Percentiles rank a stretch among this genome's conserved stretches.
phyloP scores from a whole-genome alignment of 1,284 basidiomycete genomes.

The Singerocomus inundabilis region DNA sequence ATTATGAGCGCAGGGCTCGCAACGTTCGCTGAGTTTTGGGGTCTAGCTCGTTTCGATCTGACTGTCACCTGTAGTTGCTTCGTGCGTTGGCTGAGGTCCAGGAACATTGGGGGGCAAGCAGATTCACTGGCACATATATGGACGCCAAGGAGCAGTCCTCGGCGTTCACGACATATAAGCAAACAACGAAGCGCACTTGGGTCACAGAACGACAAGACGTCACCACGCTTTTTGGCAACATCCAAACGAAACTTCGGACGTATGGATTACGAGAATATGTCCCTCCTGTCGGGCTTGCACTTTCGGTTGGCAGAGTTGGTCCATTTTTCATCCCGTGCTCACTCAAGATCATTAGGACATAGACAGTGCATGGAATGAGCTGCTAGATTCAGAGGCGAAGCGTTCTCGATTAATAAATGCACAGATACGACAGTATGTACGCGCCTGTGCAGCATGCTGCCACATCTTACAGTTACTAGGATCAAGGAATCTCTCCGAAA shows the following conservation, averaged over 20 bases:
- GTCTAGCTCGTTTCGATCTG: conserved; percentile 6
- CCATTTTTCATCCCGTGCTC: conserved; percentile 2
- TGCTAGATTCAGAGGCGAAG: conserved; percentile 75
- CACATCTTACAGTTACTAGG: conserved; percentile 41
- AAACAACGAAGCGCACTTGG: conserved; percentile 83
- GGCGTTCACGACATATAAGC: conserved; percentile 81
- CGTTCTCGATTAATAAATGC: conserved; percentile 87
- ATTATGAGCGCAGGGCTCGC: conserved; percentile 89
- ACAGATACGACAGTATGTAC: conserved; percentile 80
- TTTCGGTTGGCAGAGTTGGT: conserved; percentile 44
- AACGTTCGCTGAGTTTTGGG: conserved; percentile 45
- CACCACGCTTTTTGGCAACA: conserved; percentile 86
- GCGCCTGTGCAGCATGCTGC: not conserved
- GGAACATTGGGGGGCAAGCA: conserved; percentile 59
- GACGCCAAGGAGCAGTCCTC: conserved; percentile 79
- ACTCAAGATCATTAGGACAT: conserved; percentile 53
- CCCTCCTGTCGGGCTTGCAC: conserved; percentile 69
- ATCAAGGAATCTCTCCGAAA: conserved; percentile 88
- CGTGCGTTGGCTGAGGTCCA: conserved; percentile 62
- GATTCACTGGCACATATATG: conserved; percentile 72
- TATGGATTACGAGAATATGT: conserved; percentile 85
- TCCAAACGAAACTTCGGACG: conserved; percentile 92
- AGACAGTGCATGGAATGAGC: conserved; percentile 73
- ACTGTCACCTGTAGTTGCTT: conserved; percentile 52
- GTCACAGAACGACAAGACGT: conserved; percentile 90